Conservation (phyloP, 768 basidiomycete genomes). For the Rhizopogon salebrosus region DNA sequence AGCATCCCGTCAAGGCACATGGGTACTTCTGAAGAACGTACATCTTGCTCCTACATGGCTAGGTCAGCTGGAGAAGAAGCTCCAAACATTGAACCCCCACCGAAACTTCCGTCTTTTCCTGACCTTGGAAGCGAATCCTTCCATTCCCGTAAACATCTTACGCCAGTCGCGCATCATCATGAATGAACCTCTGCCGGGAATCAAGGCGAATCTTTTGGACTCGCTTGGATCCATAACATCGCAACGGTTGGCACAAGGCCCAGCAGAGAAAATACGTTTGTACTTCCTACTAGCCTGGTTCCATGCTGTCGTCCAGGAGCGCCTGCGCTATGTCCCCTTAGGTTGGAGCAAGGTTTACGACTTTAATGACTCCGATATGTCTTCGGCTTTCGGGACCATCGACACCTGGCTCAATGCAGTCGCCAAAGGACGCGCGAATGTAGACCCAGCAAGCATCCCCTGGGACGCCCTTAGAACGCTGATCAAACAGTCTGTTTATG, state of each 20-base stretch:
- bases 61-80: constrained; percentile 91
- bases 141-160: constrained; percentile 94
- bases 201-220: constrained; percentile 94
- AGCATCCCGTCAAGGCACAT: constrained; percentile 88
- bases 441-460: constrained; percentile 88
- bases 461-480: constrained; percentile 94
- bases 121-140: constrained; percentile 95
- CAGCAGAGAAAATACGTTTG: constrained; percentile 86
- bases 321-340: constrained; percentile 90
- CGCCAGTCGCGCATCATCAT: constrained; percentile 94
- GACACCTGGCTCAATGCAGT: constrained; percentile 81
- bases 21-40: constrained; percentile 97
- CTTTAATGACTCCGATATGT: constrained; percentile 98
- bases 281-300: constrained; percentile 99
- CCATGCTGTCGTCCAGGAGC: constrained; percentile 97
- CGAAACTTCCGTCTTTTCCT: constrained; percentile 94
- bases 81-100: constrained; percentile 87
- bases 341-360: constrained; percentile 98
- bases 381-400: constrained; percentile 87
- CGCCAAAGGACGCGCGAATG: constrained; percentile 85
- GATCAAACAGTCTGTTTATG: constrained; percentile 95
- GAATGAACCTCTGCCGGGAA: constrained; percentile 97
- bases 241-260: constrained; percentile 74
- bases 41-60: constrained; percentile 96
- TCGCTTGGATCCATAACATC: constrained; percentile 73